Evolutionary conservation across 2,329 filamentous ascomycete genomes (phyloP).

Genomic region (Penicillium polonicum): DNA sequence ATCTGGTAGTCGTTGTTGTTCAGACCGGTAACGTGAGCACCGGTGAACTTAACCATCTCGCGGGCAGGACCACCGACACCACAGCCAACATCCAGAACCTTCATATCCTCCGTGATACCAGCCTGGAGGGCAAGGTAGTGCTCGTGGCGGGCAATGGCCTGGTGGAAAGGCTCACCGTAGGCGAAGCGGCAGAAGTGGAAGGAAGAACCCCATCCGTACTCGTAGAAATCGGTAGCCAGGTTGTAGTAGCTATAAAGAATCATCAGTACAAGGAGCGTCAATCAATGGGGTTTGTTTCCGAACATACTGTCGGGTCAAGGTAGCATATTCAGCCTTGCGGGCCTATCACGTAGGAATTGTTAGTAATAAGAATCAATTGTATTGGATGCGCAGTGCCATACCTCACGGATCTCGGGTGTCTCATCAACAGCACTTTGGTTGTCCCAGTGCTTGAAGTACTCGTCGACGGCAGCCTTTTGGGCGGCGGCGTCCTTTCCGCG

Average conservation of each 20-base stretch:
- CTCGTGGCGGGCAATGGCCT: slow-evolving; percentile 93
- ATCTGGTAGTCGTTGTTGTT: slow-evolving; percentile 99
- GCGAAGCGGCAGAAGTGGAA: slow-evolving; percentile 98
- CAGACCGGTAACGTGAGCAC: slow-evolving; percentile 81
- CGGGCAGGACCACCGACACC: slow-evolving; percentile 93
- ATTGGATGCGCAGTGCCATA: slow-evolving; percentile 42
- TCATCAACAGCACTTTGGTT: slow-evolving; percentile 76
- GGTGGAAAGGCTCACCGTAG: slow-evolving; percentile 78
- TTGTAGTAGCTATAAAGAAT: slow-evolving; percentile 75
- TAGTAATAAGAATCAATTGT: slow-evolving; percentile 9
- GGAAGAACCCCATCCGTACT: slow-evolving; percentile 92
- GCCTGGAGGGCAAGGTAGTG: slow-evolving; percentile 94
- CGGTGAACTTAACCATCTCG: slow-evolving; percentile 95
- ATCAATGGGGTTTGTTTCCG: neutral
- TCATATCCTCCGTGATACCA: slow-evolving; percentile 80
- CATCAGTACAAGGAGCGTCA: slow-evolving; percentile 3
- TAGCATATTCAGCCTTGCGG: slow-evolving; percentile 84
- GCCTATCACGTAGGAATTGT: slow-evolving; percentile 50
- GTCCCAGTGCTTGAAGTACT: slow-evolving; percentile 97
- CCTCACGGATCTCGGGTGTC: slow-evolving; percentile 78
- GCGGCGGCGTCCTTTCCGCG: slow-evolving; percentile 76
- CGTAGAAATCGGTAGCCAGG: slow-evolving; percentile 91
- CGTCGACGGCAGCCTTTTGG: slow-evolving; percentile 78
- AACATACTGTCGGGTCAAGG: slow-evolving; percentile 83
- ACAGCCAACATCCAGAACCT: slow-evolving; percentile 92